phyloP scores from a whole-genome alignment of 78 protist species.

The Diacronema lutheri region DNA sequence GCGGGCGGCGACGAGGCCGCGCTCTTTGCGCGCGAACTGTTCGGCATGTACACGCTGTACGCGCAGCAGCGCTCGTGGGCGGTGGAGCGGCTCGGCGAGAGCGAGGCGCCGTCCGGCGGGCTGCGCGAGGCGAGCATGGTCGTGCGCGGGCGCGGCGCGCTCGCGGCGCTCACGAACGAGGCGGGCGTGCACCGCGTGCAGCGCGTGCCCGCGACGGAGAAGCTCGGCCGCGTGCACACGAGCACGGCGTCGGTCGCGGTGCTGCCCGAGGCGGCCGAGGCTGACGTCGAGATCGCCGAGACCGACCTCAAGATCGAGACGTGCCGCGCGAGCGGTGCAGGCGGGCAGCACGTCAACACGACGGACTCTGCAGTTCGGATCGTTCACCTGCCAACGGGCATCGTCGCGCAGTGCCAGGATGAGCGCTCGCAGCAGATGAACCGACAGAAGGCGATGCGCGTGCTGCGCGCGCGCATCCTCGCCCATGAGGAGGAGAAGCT shows the following conservation, averaged over 20 bases:
- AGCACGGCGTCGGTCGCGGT: constrained; percentile 78
- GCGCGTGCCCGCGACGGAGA: constrained; percentile 87
- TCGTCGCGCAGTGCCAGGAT: constrained; percentile 53
- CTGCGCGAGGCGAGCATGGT: constrained; percentile 57
- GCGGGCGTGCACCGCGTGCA: constrained; percentile 93
- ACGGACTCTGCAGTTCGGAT: constrained; percentile 87
- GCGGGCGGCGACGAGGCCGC: constrained; percentile 86
- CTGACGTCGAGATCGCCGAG: not conserved
- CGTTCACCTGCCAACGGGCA: constrained; percentile 88
- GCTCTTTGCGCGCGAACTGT: constrained; percentile 74
- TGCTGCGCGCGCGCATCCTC: constrained; percentile 57
- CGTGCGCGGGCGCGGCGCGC: constrained; percentile 68
- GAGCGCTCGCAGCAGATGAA: constrained; percentile 84
- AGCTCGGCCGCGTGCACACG: constrained; percentile 85
- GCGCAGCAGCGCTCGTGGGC: constrained; percentile 62
- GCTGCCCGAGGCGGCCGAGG: constrained; percentile 70
- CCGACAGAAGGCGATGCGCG: constrained; percentile 63
- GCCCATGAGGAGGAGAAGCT: constrained; percentile 47
- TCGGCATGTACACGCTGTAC: constrained; percentile 66
- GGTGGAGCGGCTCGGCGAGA: constrained; percentile 36
- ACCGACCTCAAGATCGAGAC: not conserved
- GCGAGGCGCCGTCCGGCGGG: constrained; percentile 58
- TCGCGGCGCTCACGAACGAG: constrained; percentile 67
- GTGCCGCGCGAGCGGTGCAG: constrained; percentile 71
- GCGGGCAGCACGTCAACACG: constrained; percentile 92